Percentiles rank a stretch among this genome's conserved stretches.
Evolutionary conservation across 306 rosid species (phyloP).

Genomic region (Vicia faba): DNA sequence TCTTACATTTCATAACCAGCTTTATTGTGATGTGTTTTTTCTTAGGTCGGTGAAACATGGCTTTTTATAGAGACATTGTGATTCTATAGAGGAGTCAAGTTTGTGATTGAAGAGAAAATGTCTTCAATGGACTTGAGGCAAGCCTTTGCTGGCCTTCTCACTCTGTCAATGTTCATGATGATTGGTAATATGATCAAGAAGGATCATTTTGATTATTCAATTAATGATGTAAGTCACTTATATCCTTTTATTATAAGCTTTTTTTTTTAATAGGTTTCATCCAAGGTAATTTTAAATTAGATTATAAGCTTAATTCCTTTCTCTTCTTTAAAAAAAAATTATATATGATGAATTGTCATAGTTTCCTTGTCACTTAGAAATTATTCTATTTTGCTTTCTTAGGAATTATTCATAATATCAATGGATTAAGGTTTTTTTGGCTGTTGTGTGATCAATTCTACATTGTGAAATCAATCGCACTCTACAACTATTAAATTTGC

Average conservation of each 20-base stretch:
- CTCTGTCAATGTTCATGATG: conserved; percentile 55
- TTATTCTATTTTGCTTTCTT: too few species aligned
- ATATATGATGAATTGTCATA: neutral
- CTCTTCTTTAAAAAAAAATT: too few species aligned
- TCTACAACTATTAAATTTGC: too few species aligned
- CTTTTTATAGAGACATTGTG: conserved; percentile 18
- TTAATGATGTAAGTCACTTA: conserved; percentile 37
- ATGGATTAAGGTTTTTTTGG: too few species aligned
- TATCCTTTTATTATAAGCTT: neutral
- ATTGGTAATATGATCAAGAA: conserved; percentile 52
- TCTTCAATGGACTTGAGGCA: conserved; percentile 44
- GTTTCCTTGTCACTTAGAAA: neutral
- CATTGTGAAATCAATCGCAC: too few species aligned
- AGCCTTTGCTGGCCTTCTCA: conserved; percentile 45
- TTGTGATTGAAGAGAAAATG: conserved; percentile 30
- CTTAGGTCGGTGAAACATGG: conserved; percentile 26
- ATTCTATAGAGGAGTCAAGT: conserved; percentile 4
- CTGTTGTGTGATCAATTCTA: too few species aligned
- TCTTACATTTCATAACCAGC: neutral
- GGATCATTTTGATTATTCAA: conserved; percentile 42
- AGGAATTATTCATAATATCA: too few species aligned
- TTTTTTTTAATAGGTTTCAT: neutral
- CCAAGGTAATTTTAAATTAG: too few species aligned
- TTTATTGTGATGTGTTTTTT: conserved; percentile 22
- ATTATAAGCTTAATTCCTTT: neutral